Base-by-base conservation (phyloP, 208 protist species). In the Trypanosoma congolense region DNA sequence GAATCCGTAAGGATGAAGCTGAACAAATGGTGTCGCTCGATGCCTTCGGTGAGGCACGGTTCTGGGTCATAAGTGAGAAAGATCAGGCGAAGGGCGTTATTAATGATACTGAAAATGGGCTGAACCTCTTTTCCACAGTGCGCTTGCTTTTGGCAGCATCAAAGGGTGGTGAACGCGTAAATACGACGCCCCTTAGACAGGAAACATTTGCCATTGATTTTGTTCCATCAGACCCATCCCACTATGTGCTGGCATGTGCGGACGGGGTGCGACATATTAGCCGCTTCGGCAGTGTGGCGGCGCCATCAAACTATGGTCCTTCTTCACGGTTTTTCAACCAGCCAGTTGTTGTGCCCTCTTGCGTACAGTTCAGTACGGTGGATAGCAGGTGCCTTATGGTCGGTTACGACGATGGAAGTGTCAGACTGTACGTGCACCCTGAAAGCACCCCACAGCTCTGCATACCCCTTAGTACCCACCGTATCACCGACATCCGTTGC, bases 11-110 rank as follows among this genome's bases (percentile, higher is more conserved):
- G 38, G 80, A 81, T 44, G 70, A 80, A 45, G 43, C 65, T 61
- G 85, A 92, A 61, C 85, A 89, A 58, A 56, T 92, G 0, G 69
- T 73, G 18, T 89, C 85, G 3, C 65, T 92, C 50, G 85, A 92
- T 51, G 62, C 59, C 24, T 45, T 22, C 12, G 80, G 80, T 5
- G 45, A 47, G 4, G 57, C 75, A 62, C 62, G 71, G 51, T 92
- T 85, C 69, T 92, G 84, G 84, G 64, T 73, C 12, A 62, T 87
- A 14, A 73, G 70, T 54, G 84, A 92, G 35, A 72, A 65, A 54
- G 61, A 74, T 24, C 61, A 74, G 24, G 45, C 55, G 4, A 71
- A 51, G 21, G 64, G 53, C 19, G 46, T 31, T 10, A 62, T 75
- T 26, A 70, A 65, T 50, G 77, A 82, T 43, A 76, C 60, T 44